A percentile compares a stretch with the other conserved stretches of the same genome.
Evolutionary conservation across 169 alveolate species (phyloP).

Genomic region (Plasmodium inui): DNA sequence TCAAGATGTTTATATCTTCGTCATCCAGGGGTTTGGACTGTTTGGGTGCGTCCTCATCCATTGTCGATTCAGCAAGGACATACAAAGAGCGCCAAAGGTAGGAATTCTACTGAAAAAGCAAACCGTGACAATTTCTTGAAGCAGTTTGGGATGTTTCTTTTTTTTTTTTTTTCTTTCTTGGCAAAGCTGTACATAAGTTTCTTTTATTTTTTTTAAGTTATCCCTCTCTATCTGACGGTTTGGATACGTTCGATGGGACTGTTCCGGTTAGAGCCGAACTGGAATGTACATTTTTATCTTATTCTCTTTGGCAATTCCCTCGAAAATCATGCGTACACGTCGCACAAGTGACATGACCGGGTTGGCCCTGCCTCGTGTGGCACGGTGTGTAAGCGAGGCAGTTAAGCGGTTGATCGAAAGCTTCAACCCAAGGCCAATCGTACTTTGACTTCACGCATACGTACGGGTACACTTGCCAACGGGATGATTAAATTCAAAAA

Average conservation of each 20-base stretch:
- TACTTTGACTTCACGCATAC: not conserved
- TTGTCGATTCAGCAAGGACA: slow-evolving; percentile 4
- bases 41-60: slow-evolving; percentile 55
- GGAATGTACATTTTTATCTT: slow-evolving; percentile 1
- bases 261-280: not conserved
- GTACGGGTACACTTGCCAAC: not conserved
- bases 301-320: not conserved
- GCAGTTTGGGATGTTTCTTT: not conserved
- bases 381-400: not conserved
- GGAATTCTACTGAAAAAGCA: not conserved
- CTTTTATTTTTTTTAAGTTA: not conserved
- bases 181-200: not conserved
- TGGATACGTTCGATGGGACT: not conserved
- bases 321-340: not conserved
- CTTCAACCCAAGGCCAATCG: not conserved
- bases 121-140: not conserved
- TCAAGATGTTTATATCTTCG: slow-evolving; percentile 76
- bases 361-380: not conserved
- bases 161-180: not conserved
- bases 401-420: not conserved
- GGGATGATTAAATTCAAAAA: not conserved
- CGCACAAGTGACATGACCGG: not conserved
- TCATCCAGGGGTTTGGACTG: slow-evolving; percentile 76
- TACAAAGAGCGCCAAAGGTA: slow-evolving; percentile 9
- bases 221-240: not conserved